Percentiles rank a stretch among this genome's conserved stretches.
These are phyloP conservation scores for Monilinia polystroma DNA, from an alignment of 2,329 filamentous ascomycete genomes.

Conservation along the genomic window DNA sequence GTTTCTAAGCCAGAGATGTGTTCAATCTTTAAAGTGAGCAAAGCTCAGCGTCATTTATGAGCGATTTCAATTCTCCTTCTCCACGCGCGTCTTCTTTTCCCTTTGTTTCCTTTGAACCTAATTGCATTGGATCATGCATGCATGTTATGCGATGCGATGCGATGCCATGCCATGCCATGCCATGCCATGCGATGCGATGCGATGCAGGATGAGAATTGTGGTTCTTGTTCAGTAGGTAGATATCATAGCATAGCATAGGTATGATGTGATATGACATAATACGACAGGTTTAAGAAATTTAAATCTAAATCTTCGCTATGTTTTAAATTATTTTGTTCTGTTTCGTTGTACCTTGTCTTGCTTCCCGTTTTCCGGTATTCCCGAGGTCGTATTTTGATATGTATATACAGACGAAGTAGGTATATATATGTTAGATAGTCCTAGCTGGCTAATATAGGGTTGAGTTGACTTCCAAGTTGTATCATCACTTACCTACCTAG, in stretches of 20 bases:
- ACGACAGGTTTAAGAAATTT: background rate
- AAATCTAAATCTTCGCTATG: background rate
- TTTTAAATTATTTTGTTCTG: no score
- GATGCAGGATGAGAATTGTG: background rate
- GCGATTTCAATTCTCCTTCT: background rate
- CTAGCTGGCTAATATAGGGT: no score
- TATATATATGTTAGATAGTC: no score
- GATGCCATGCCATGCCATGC: background rate
- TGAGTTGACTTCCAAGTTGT: no score
- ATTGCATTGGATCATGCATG: background rate
- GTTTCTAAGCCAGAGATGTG: background rate
- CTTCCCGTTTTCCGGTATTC: no score
- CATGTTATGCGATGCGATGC: background rate
- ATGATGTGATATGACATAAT: background rate
- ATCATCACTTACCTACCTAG: no score
- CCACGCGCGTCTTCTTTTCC: background rate
- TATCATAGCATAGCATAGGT: background rate
- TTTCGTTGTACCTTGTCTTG: no score
- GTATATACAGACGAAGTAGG: no score
- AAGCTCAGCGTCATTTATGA: background rate
- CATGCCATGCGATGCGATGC: background rate
- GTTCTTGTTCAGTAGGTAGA: background rate
- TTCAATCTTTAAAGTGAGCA: slow-evolving; percentile 12
- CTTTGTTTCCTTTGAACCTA: background rate
- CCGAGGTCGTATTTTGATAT: no score